Percentiles rank a stretch among this genome's conserved stretches.
phyloP scores from a whole-genome alignment of 306 rosid genomes.

The Castanea crenata region DNA sequence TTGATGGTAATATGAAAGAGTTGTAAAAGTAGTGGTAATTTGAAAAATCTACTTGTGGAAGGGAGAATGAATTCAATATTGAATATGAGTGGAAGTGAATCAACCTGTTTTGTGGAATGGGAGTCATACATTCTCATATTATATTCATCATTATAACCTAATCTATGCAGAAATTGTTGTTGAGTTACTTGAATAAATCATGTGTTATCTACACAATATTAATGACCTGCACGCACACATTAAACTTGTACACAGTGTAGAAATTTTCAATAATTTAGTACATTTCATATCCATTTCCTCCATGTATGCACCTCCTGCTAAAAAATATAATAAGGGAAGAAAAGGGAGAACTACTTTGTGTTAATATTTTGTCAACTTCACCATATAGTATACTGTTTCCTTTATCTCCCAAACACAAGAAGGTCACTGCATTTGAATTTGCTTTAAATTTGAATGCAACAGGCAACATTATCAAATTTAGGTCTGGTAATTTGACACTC shows the following conservation, averaged over 20 bases:
- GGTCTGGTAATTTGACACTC: conserved; percentile 60
- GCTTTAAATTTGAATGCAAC: conserved; percentile 34
- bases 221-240: conserved; percentile 1
- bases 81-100: background rate
- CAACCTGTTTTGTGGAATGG: background rate
- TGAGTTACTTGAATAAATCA: conserved; percentile 1
- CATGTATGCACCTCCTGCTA: background rate
- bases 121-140: conserved; percentile 7
- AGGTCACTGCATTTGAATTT: conserved; percentile 17
- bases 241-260: background rate
- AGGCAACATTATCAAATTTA: conserved; percentile 93
- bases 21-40: background rate
- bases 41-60: background rate
- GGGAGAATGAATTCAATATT: background rate
- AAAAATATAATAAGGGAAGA: background rate
- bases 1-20: background rate
- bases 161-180: background rate
- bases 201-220: background rate
- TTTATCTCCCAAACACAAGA: background rate
- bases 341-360: background rate
- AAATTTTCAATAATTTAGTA: conserved; percentile 2
- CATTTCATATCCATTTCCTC: background rate
- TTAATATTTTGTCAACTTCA: background rate
- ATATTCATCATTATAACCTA: background rate
- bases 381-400: background rate